Base-by-base conservation (phyloP, 345 rosid genomes). In the Populus simonii region DNA sequence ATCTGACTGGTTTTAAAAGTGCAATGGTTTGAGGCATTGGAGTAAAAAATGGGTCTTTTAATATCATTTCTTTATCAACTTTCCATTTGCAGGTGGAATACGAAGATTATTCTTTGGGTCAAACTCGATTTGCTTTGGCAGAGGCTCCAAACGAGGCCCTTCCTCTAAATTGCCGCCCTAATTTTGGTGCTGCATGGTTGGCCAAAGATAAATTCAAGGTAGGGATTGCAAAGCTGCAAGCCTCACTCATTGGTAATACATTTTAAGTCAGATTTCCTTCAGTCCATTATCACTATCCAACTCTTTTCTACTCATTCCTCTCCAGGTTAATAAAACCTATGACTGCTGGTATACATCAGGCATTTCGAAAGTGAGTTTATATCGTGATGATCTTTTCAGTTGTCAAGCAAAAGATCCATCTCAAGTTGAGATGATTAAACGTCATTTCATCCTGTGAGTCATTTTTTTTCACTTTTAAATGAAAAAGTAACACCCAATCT, bases 91-190 rank as follows among this genome's bases (percentile, higher is more conserved):
- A 95, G 99, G 96, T 93, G 23, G 97, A 95, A 76, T 95, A 92
- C 81, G 83, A 71, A 81, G 97, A 95, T 82, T 85, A 85, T 79
- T 87, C 88, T 66, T 76, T 83, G 86, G 96, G 94, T 55, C 91
- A 87, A 83, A 88, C 79, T 36, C 78, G 27, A 78, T 35, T 89
- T 76, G 94, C 97, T 61, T 84, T 88, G 51, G 85, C 98, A 72
- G 99, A 95, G 88, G 92, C 98, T 82, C 99, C 99, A 17, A 81
- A 85, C 47, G 96, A 92, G 83, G 97, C 94, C 17, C 99, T 95
- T 86, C 99, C 99, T 75, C 84, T 85, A 68, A 78, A 88, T 82
- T 95, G 99, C 78, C 83, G 98, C 79, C 97, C 99, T 80, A 85
- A 85, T 87, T 95, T 92, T 76, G 90, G 90, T 43, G 84, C 81